These are phyloP conservation scores for Claviceps pusilla DNA, from an alignment of 2,329 filamentous ascomycete species.

Conservation along the genomic window DNA sequence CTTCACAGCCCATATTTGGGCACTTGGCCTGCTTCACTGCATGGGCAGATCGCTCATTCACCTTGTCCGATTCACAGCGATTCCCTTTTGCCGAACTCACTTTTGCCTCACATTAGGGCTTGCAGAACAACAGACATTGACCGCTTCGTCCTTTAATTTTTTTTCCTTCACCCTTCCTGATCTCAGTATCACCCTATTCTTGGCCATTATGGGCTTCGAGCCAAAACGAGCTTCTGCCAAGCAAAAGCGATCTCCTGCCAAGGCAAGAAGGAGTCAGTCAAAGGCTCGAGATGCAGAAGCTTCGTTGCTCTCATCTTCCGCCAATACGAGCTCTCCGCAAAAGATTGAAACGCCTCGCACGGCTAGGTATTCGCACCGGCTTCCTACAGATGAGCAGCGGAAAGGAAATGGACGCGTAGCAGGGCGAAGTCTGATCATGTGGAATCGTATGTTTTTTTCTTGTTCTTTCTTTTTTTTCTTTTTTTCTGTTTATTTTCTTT, in stretches of 20 bases:
- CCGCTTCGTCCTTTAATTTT: not conserved
- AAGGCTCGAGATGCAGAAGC: conserved; percentile 5
- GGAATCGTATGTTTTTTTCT: conserved; percentile 23
- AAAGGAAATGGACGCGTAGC: conserved; percentile 15
- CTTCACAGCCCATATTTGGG: not conserved
- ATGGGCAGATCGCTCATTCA: not conserved
- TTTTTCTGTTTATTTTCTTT: not conserved
- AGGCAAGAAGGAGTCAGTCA: conserved; percentile 5
- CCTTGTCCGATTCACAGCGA: not conserved
- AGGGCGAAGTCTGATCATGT: conserved; percentile 26
- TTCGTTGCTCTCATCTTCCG: not conserved
- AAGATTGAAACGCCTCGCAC: conserved; percentile 5
- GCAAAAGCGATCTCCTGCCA: conserved; percentile 7
- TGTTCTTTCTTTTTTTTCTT: not conserved
- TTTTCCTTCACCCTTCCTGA: not conserved
- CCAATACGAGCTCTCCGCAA: conserved; percentile 2
- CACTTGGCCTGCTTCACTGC: not conserved
- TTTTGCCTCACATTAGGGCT: not conserved
- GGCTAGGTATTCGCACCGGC: conserved; percentile 11
- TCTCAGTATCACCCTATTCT: not conserved
- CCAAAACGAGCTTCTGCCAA: conserved; percentile 8
- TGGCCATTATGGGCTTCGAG: conserved; percentile 4
- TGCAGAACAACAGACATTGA: not conserved
- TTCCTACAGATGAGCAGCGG: conserved; percentile 13
- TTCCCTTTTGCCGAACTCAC: not conserved